Base-by-base conservation (phyloP, 2,329 filamentous ascomycete species). In the Fusarium incarnatum region DNA sequence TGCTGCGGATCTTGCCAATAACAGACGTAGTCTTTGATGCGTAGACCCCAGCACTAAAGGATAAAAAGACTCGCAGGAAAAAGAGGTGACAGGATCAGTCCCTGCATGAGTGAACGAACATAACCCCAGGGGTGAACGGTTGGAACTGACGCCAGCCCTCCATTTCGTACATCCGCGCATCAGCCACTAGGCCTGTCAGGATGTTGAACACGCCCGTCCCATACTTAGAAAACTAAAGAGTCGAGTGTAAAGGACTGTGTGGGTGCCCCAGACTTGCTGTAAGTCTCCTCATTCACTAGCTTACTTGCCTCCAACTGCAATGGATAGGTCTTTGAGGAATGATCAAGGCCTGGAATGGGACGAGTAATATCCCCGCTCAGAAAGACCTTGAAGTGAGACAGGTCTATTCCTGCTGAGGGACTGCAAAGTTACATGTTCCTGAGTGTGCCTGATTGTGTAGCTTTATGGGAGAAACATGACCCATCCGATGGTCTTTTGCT, bases 331-430 rank as follows among this genome's bases (percentile, higher is more conserved):
- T 37, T 37, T 42, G 18, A 70, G 74, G 74, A 76, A 76, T 76
- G 74, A 60, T 60, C 42, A 56, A 45, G 50, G 58, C 62, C 44
- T 64, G 74, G 74, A 76, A 76, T 76, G 74, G 47, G 52, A 49
- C 56, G 54, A 57, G 67, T 65, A 68, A 74, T 68, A 73, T 77
- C 69, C 67, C 68, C 67, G 53, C 72, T 56, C 61, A 64, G 32
- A 73, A 77, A 71, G 68, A 67, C 66, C 68, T 44, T 64, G 67
- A 58, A 57, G 53, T 52, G 44, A 64, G 49, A 64, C 60, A 57
- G 12, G 41, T 25, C 53, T 65, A 73, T 72, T 46, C 69, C 68
- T 68, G 61, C 69, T 72, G 70, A 57, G 61, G 63, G 67, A 34
- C 44, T 68, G 68, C 64, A 68, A 60, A 60, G 47, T 40, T 69